Base-by-base conservation (phyloP, 169 alveolate genomes). In the Theileria equi region DNA sequence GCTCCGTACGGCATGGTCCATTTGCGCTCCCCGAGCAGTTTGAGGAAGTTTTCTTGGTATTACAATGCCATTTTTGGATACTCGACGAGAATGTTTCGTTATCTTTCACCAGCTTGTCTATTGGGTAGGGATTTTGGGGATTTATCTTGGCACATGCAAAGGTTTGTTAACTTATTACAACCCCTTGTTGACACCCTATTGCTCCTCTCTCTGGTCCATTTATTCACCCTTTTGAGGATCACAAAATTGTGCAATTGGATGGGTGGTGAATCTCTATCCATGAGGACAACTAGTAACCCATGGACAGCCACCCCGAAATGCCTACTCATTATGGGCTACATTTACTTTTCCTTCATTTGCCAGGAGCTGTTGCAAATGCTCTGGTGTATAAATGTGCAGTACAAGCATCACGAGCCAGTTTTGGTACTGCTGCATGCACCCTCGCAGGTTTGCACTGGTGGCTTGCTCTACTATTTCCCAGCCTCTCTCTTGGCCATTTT, bases 301-400 rank as follows among this genome's bases (percentile, higher is more conserved):
- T n/a, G n/a, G n/a, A n/a, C n/a, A n/a, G n/a, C n/a, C n/a, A n/a
- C n/a, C n/a, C n/a, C n/a, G n/a, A n/a, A 35, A 6, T 45, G 67
- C 26, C 19, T 61, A 16, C 8, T 64, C 6, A 58, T 68, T 31
- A 34, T 73, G 23, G 57, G 78, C 57, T 86, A 80, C 62, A 35
- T 80, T 28, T 60, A 71, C 54, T 73, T 86, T 44, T 88, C 82
- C 34, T 86, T 86, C 47, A 80, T 71, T 21, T 62, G 83, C 45
- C 81, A 67, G 28, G 88, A 62, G 64, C 52, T 81, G 13, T 38
- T 86, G 44, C 90, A 86, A 58, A 66, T 79, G 21, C 35, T 86
- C 29, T 86, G 89, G 92, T 86, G 92, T 45, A 89, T 81, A 23
- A 53, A 66, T n/a, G 70, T 81, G 29, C 61, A 81, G 36, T 86